Evolutionary conservation across 108 stramenopile genomes (phyloP).

Genomic region (Nannochloropsis gaditana): DNA sequence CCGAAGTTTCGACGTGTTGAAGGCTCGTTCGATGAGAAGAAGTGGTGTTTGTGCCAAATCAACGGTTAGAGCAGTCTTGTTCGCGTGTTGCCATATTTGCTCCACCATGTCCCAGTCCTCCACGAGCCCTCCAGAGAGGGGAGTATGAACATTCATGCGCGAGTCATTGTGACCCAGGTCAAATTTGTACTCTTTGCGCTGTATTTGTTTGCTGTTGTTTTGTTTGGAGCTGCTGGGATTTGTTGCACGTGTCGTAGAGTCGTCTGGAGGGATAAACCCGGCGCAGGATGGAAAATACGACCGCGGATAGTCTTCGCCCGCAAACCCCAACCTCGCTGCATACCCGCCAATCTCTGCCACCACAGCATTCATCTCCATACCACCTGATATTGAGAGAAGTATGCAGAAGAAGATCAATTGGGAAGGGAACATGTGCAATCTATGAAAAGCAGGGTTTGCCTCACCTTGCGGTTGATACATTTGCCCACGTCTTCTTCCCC

Average conservation of each 20-base stretch:
- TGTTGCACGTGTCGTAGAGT: not conserved
- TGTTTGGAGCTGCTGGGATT: constrained; percentile 1
- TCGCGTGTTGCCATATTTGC: constrained; percentile 43
- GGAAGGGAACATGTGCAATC: too few species aligned
- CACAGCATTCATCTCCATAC: constrained; percentile 53
- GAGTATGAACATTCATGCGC: not conserved
- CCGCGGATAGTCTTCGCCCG: constrained; percentile 81
- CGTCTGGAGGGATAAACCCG: not conserved
- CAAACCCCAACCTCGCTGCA: constrained; percentile 83
- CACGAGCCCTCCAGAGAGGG: constrained; percentile 30
- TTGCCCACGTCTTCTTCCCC: too few species aligned
- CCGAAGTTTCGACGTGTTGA: constrained; percentile 26
- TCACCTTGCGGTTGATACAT: too few species aligned
- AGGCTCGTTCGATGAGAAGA: constrained; percentile 43
- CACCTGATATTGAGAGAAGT: not conserved
- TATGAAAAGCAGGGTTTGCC: too few species aligned
- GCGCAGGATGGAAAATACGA: constrained; percentile 65
- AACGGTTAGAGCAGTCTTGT: constrained; percentile 29
- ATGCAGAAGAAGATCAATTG: too few species aligned
- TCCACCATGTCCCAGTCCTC: constrained; percentile 51
- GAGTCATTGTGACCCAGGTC: not conserved
- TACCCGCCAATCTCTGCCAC: constrained; percentile 83
- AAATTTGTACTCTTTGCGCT: constrained; percentile 21
- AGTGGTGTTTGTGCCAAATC: constrained; percentile 48
- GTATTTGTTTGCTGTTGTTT: not conserved